phyloP scores from a whole-genome alignment of 2,329 filamentous ascomycete genomes.

The Amauroascus verrucosus region DNA sequence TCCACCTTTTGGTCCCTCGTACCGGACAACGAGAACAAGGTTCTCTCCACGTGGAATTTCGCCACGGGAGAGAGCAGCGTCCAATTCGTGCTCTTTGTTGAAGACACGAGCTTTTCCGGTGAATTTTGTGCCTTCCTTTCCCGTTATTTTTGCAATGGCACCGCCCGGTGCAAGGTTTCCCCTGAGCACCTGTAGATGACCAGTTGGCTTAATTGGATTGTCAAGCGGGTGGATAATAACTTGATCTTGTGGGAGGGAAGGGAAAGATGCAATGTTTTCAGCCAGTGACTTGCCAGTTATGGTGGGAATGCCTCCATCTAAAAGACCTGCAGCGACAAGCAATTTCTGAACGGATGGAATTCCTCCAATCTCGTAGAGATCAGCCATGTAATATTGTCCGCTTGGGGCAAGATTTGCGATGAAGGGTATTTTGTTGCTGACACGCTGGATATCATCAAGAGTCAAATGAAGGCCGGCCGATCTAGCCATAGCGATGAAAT shows the following conservation, averaged over 20 bases:
- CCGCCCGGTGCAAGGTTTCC: conserved; percentile 84
- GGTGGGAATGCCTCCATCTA: conserved; percentile 69
- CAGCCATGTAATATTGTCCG: conserved; percentile 78
- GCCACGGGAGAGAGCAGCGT: conserved; percentile 61
- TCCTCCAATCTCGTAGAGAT: conserved; percentile 75
- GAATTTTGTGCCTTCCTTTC: conserved; percentile 81
- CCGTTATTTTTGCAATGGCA: conserved; percentile 91
- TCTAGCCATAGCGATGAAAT: conserved; percentile 83
- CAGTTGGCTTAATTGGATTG: conserved; percentile 75
- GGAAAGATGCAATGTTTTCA: conserved; percentile 68
- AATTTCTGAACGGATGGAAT: conserved; percentile 79
- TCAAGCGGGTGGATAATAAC: conserved; percentile 69
- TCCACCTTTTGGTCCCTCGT: conserved; percentile 86
- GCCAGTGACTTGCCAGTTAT: conserved; percentile 76
- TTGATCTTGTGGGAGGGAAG: conserved; percentile 67
- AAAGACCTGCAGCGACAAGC: conserved; percentile 61
- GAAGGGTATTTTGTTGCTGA: conserved; percentile 73
- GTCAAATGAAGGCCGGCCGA: conserved; percentile 68
- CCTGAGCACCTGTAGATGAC: conserved; percentile 77
- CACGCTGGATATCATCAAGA: conserved; percentile 71
- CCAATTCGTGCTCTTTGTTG: conserved; percentile 71
- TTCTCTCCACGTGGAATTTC: conserved; percentile 66
- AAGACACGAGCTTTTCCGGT: conserved; percentile 73
- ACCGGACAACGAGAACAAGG: conserved; percentile 79
- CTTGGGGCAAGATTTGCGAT: conserved; percentile 76